Conservation (phyloP, 768 basidiomycete species). For the Lactarius indigo region DNA sequence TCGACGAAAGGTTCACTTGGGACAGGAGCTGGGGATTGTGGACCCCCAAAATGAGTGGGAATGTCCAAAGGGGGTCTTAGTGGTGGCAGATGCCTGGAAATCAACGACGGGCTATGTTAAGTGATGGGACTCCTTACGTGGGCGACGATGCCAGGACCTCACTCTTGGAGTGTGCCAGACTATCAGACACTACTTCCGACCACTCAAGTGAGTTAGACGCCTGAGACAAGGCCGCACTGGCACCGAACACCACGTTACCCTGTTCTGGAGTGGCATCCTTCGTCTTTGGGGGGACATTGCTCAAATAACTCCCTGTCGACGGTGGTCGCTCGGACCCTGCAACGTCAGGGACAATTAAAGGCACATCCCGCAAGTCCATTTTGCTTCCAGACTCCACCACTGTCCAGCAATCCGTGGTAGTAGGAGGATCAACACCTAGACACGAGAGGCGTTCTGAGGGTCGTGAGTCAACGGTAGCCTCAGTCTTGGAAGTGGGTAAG, state of each 20-base stretch:
- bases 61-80: slow-evolving; percentile 2
- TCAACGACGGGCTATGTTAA: background rate
- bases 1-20: slow-evolving; percentile 23
- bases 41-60: background rate
- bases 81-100: background rate
- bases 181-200: slow-evolving; percentile 6
- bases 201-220: slow-evolving; percentile 2
- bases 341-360: background rate
- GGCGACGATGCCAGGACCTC: background rate
- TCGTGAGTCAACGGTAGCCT: slow-evolving; percentile 10
- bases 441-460: slow-evolving; percentile 5
- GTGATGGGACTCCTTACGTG: background rate
- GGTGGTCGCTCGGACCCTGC: background rate
- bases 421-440: slow-evolving; percentile 1
- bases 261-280: background rate
- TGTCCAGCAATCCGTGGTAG: slow-evolving; percentile 15
- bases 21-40: background rate
- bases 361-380: background rate
- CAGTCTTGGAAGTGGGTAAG: slow-evolving; percentile 1
- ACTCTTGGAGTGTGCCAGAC: background rate
- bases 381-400: slow-evolving; percentile 5
- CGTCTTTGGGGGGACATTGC: background rate
- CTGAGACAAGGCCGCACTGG: background rate
- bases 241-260: background rate
- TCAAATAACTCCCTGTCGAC: background rate